Percentiles rank a stretch among this genome's conserved stretches.
phyloP scores from a whole-genome alignment of 805 yeast genomes.

The Lipomyces yamanashiensis region DNA sequence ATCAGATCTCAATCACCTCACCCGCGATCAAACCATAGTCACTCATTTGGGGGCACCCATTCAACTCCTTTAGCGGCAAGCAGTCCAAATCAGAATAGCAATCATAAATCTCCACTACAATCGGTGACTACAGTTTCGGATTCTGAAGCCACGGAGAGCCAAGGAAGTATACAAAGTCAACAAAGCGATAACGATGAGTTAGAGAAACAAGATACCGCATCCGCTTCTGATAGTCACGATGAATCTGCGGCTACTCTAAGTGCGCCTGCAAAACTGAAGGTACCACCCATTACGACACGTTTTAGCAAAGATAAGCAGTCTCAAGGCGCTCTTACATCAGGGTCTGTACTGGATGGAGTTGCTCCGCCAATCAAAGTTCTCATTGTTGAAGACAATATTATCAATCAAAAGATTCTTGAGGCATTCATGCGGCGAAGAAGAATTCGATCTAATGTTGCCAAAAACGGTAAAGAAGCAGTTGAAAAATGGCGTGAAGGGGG shows the following conservation, averaged over 20 bases:
- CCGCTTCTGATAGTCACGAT: background rate
- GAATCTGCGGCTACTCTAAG: background rate
- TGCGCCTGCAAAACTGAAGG: background rate
- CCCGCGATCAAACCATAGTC: constrained; percentile 3
- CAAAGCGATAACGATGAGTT: background rate
- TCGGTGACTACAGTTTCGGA: background rate
- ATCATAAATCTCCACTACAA: constrained; percentile 24
- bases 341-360: constrained; percentile 54
- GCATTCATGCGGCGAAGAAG: constrained; percentile 84
- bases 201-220: background rate
- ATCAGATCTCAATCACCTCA: constrained; percentile 21
- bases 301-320: constrained; percentile 7
- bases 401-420: constrained; percentile 89
- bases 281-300: background rate
- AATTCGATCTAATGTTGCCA: constrained; percentile 83
- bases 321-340: background rate
- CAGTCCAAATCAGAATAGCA: constrained; percentile 5
- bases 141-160: background rate
- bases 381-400: constrained; percentile 94
- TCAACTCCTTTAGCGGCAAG: background rate
- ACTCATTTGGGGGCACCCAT: constrained; percentile 4
- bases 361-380: constrained; percentile 87
- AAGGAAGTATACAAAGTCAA: background rate
- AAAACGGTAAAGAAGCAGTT: constrained; percentile 92
- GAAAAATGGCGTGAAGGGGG: constrained; percentile 96